These are phyloP conservation scores for Tremellales sp. DNA, from an alignment of 1,284 basidiomycete species.

Conservation along the genomic window DNA sequence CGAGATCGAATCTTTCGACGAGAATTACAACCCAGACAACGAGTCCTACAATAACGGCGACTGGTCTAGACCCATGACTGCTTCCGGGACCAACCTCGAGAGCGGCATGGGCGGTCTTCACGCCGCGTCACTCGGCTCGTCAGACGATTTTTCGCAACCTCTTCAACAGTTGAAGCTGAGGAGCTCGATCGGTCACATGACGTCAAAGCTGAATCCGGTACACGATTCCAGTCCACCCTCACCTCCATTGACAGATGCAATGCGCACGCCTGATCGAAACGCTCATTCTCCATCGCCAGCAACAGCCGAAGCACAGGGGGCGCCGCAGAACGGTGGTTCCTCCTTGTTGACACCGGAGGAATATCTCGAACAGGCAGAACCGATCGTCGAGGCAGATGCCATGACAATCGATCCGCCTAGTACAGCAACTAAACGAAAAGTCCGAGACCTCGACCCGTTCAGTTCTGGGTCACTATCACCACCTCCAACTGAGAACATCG, in stretches of 20 bases:
- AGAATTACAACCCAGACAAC: slow-evolving; percentile 4
- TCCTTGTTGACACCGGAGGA: too few relatives aligned
- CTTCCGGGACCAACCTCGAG: slow-evolving; percentile 35
- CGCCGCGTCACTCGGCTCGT: slow-evolving; percentile 9
- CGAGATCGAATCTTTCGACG: slow-evolving; percentile 38
- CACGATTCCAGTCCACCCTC: slow-evolving; percentile 1
- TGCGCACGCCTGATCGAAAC: too few relatives aligned
- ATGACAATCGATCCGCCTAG: not conserved
- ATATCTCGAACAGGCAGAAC: too few relatives aligned
- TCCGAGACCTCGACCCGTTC: slow-evolving; percentile 10
- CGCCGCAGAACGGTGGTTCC: too few relatives aligned
- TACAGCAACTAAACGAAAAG: slow-evolving; percentile 5
- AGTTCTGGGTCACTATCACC: slow-evolving; percentile 29
- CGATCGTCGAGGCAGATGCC: too few relatives aligned
- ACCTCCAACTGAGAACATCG: slow-evolving; percentile 1
- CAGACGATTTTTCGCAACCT: slow-evolving; percentile 38
- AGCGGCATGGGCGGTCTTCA: slow-evolving; percentile 7
- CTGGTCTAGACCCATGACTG: slow-evolving; percentile 33
- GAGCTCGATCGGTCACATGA: not conserved
- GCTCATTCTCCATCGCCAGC: too few relatives aligned
- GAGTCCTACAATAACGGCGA: slow-evolving; percentile 6
- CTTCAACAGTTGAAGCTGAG: slow-evolving; percentile 31
- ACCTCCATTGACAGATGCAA: slow-evolving; percentile 5
- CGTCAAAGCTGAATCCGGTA: not conserved
- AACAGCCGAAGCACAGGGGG: too few relatives aligned